These are phyloP conservation scores for Aspergillus sp. DNA, from an alignment of 2,329 filamentous ascomycete species.

Conservation along the genomic window DNA sequence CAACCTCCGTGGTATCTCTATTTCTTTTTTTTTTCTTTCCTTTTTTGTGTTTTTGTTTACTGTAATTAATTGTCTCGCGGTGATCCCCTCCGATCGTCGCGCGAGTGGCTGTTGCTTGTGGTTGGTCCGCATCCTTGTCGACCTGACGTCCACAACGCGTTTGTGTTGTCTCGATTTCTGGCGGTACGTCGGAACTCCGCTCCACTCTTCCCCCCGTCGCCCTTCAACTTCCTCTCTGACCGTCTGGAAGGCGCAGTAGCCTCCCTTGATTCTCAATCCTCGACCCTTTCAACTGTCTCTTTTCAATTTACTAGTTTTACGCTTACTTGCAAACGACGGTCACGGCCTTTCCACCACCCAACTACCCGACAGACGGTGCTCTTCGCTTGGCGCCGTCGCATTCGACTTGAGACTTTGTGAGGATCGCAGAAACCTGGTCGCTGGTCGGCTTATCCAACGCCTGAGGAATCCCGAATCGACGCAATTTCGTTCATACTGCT, in stretches of 20 bases:
- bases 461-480: conserved; percentile 5
- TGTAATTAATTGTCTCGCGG: conserved; percentile 7
- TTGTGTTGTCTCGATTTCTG: conserved; percentile 17
- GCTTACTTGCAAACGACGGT: background rate
- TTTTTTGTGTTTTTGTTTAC: conserved; percentile 8
- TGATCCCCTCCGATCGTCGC: conserved; percentile 12
- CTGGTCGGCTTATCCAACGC: conserved; percentile 29
- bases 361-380: conserved; percentile 9
- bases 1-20: background rate
- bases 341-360: background rate
- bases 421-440: conserved; percentile 23
- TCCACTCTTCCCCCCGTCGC: background rate
- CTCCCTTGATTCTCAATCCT: background rate
- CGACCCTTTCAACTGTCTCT: background rate
- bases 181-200: conserved; percentile 8
- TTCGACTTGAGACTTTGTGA: conserved; percentile 1
- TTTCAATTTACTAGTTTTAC: background rate
- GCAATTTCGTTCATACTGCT: background rate
- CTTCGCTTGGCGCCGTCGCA: conserved; percentile 10
- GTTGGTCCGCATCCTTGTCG: conserved; percentile 20
- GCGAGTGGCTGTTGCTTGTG: conserved; percentile 6
- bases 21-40: conserved; percentile 8
- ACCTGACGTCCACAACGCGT: conserved; percentile 20
- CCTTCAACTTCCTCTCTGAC: background rate
- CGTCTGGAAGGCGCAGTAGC: background rate